A percentile compares a stretch with the other conserved stretches of the same genome.
These are phyloP conservation scores for Vicia villosa DNA, from an alignment of 306 rosid species.

Conservation along the genomic window DNA sequence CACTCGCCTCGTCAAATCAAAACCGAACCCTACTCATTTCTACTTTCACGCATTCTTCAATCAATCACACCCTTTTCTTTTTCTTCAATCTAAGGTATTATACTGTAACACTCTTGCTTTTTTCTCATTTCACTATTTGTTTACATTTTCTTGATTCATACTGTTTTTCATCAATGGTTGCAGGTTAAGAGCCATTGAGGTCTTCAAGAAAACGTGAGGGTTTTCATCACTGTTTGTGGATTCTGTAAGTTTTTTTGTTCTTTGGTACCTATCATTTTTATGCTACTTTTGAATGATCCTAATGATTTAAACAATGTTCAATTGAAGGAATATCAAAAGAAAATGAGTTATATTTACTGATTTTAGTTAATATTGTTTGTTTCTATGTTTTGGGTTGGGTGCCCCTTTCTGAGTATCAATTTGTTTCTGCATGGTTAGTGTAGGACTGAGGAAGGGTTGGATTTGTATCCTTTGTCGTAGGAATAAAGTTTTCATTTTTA, in stretches of 20 bases:
- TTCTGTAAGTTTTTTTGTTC: neutral
- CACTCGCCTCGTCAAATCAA: too few relatives aligned
- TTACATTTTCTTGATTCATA: neutral
- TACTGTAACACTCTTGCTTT: too few relatives aligned
- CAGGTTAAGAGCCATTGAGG: neutral
- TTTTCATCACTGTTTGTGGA: neutral
- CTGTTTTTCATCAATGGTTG: neutral
- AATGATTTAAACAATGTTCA: too few relatives aligned
- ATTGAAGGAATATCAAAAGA: neutral
- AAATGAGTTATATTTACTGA: neutral
- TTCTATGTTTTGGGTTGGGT: neutral
- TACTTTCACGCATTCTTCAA: too few relatives aligned
- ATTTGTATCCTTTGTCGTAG: neutral
- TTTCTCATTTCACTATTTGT: neutral
- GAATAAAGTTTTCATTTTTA: neutral
- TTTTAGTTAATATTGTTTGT: constrained; percentile 1
- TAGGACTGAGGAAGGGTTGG: neutral
- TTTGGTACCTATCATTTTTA: neutral
- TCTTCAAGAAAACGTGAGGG: neutral
- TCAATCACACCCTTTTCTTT: too few relatives aligned
- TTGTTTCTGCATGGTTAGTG: constrained; percentile 19
- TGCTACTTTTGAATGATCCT: neutral
- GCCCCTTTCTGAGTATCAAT: constrained; percentile 3
- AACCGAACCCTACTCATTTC: too few relatives aligned
- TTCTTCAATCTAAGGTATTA: too few relatives aligned